Conservation (phyloP, 2,329 filamentous ascomycete species). For the Diplodia corticola region DNA sequence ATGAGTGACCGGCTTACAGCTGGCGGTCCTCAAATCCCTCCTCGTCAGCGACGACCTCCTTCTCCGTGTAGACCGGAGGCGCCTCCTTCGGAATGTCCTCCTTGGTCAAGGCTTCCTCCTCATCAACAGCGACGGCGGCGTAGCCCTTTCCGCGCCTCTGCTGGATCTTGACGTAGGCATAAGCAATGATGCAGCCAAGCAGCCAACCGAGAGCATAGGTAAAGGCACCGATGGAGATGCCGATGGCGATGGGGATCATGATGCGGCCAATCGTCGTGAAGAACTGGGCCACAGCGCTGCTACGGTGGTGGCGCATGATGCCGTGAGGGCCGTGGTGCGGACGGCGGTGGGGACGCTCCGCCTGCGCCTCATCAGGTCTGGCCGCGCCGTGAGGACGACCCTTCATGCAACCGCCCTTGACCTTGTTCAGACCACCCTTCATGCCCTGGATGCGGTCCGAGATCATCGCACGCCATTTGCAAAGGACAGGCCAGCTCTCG, state of each 20-base stretch:
- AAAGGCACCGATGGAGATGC: constrained; percentile 66
- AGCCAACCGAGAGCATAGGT: constrained; percentile 69
- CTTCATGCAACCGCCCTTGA: constrained; percentile 23
- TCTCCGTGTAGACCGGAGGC: constrained; percentile 42
- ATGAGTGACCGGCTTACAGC: not conserved
- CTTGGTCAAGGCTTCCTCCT: constrained; percentile 26
- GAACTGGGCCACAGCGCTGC: constrained; percentile 43
- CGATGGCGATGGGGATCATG: constrained; percentile 66
- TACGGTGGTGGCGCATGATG: constrained; percentile 33
- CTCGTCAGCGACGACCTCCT: constrained; percentile 34
- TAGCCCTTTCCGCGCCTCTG: constrained; percentile 32
- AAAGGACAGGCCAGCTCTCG: constrained; percentile 38
- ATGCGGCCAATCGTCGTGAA: constrained; percentile 56
- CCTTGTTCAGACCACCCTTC: constrained; percentile 35
- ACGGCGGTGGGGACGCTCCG: constrained; percentile 27
- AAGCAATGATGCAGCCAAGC: constrained; percentile 62
- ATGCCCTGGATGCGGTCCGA: constrained; percentile 36
- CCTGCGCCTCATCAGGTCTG: not conserved
- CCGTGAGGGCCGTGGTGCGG: constrained; percentile 30
- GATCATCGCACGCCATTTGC: constrained; percentile 46
- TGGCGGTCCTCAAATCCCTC: constrained; percentile 18
- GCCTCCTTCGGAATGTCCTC: constrained; percentile 40
- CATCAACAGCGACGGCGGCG: constrained; percentile 33
- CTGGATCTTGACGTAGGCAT: constrained; percentile 56
- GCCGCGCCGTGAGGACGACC: constrained; percentile 8